These are phyloP conservation scores for Ophiostoma tasmaniense DNA, from an alignment of 2,329 filamentous ascomycete species.

Conservation along the genomic window DNA sequence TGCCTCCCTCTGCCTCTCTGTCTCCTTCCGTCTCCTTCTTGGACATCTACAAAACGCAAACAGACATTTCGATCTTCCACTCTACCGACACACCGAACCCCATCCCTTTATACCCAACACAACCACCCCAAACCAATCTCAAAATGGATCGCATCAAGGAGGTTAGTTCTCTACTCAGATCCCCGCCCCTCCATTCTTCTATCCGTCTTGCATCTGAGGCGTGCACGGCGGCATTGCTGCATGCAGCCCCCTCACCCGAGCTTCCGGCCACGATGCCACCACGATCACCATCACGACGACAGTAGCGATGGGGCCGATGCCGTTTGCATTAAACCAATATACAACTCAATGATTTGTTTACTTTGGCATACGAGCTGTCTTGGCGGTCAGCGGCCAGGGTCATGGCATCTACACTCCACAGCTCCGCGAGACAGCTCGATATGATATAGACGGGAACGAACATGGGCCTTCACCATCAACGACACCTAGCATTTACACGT, in stretches of 20 bases:
- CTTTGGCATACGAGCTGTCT: not conserved
- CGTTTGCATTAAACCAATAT: not conserved
- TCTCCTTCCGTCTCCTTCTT: not conserved
- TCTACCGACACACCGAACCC: not conserved
- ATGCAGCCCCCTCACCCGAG: not conserved
- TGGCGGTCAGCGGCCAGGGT: not conserved
- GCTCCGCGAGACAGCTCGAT: not conserved
- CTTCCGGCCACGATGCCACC: not conserved
- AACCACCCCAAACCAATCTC: slow-evolving; percentile 18
- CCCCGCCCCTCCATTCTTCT: not conserved
- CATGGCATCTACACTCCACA: not conserved
- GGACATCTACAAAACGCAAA: not conserved
- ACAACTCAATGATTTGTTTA: not conserved
- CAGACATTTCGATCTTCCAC: slow-evolving; percentile 4
- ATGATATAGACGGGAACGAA: not conserved
- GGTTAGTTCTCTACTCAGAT: slow-evolving; percentile 44
- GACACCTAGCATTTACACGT: not conserved
- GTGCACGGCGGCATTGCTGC: not conserved
- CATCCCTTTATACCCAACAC: not conserved
- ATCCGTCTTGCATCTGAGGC: slow-evolving; percentile 10
- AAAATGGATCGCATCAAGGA: slow-evolving; percentile 86
- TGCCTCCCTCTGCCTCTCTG: slow-evolving; percentile 6
- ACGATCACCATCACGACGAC: not conserved
- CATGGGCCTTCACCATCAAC: not conserved
- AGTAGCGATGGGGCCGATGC: no score